Conservation (phyloP, 805 yeast species). For the Yamadazyma philogaea region DNA sequence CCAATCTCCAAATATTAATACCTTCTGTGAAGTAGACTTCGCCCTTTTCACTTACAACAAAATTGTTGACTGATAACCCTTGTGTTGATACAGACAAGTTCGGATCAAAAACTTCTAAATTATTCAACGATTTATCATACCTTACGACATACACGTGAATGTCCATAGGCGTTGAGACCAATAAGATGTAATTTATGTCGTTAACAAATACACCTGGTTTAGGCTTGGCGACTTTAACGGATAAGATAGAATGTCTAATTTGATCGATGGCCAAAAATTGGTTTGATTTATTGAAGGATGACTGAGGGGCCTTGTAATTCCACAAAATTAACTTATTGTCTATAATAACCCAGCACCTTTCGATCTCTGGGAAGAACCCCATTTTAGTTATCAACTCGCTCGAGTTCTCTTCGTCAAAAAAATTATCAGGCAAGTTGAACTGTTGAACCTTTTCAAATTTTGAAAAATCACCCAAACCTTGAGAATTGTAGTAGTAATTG, state of each 20-base stretch:
- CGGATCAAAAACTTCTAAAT: constrained; percentile 73
- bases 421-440: constrained; percentile 74
- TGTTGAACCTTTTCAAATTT: constrained; percentile 73
- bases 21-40: constrained; percentile 84
- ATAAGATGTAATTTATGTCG: constrained; percentile 64
- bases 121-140: constrained; percentile 38
- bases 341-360: constrained; percentile 80
- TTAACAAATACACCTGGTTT: constrained; percentile 77
- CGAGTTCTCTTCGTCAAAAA: constrained; percentile 67
- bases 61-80: constrained; percentile 68
- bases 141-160: constrained; percentile 75
- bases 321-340: constrained; percentile 82
- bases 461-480: constrained; percentile 52
- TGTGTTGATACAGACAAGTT: constrained; percentile 76
- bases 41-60: constrained; percentile 57
- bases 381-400: constrained; percentile 66
- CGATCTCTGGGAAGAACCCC: constrained; percentile 80
- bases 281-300: constrained; percentile 38
- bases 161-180: constrained; percentile 78
- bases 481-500: constrained; percentile 55
- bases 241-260: constrained; percentile 69
- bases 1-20: constrained; percentile 79
- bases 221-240: constrained; percentile 78
- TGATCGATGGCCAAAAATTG: constrained; percentile 83
- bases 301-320: constrained; percentile 65